Conservation (phyloP, 176 grass and related monocot genomes). For the Echinochloa phyllopogon region DNA sequence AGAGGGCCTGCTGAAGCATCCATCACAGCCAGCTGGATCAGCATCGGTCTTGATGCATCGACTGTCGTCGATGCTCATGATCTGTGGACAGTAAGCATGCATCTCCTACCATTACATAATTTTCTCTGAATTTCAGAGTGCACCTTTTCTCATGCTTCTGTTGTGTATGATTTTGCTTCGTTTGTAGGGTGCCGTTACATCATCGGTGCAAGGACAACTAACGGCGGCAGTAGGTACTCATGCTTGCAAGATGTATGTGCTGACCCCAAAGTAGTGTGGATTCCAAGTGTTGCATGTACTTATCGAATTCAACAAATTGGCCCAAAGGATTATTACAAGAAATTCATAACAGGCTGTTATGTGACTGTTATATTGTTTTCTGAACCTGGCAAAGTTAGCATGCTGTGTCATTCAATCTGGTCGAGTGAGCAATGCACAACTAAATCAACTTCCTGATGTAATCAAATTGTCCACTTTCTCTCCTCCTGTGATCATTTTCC, state of each 20-base stretch:
- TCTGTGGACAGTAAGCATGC: constrained; percentile 55
- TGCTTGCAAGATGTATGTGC: constrained; percentile 58
- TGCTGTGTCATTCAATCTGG: background rate
- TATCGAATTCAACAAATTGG: constrained; percentile 5
- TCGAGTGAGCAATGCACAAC: too few relatives aligned
- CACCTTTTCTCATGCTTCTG: background rate
- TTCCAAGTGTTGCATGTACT: background rate
- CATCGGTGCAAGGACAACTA: constrained; percentile 39
- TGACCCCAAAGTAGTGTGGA: constrained; percentile 37
- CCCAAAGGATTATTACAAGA: constrained; percentile 2
- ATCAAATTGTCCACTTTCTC: too few relatives aligned
- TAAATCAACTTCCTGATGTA: too few relatives aligned
- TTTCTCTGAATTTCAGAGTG: background rate
- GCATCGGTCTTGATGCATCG: constrained; percentile 46
- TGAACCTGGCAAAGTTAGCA: background rate
- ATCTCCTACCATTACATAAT: background rate
- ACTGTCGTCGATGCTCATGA: constrained; percentile 52
- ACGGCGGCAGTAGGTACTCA: constrained; percentile 38
- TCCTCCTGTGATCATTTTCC: too few relatives aligned
- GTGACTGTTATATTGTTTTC: background rate
- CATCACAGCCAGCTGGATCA: constrained; percentile 46
- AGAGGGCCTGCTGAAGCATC: constrained; percentile 38
- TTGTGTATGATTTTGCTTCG: background rate
- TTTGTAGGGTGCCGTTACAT: constrained; percentile 34
- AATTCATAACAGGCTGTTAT: background rate